Conservation (phyloP, 148 eudicot genomes). For the Limonium bicolor region DNA sequence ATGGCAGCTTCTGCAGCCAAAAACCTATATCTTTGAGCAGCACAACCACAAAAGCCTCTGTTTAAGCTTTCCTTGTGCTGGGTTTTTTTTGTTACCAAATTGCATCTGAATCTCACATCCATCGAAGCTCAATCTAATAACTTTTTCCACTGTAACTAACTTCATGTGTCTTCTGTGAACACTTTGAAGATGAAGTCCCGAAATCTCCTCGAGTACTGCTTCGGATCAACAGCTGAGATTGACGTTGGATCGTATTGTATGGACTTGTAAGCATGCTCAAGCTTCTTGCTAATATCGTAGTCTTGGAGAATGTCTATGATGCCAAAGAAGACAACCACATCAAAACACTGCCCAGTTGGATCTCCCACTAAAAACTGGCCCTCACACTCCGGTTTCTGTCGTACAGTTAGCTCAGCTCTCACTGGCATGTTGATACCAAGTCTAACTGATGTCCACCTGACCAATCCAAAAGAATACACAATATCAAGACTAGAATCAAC, state of each 20-base stretch:
- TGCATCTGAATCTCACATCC: too few relatives aligned
- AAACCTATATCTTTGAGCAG: too few relatives aligned
- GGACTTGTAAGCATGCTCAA: constrained; percentile 73
- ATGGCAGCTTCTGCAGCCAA: too few relatives aligned
- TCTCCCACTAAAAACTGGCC: constrained; percentile 40
- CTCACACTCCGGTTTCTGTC: constrained; percentile 42
- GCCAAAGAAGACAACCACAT: constrained; percentile 44
- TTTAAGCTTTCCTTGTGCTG: too few relatives aligned
- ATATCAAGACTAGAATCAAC: too few relatives aligned
- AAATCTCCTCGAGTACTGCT: constrained; percentile 52
- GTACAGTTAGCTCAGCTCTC: constrained; percentile 38
- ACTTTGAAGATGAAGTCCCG: constrained; percentile 53
- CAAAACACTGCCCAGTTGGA: constrained; percentile 53
- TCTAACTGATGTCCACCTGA: constrained; percentile 34
- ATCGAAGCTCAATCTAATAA: too few relatives aligned
- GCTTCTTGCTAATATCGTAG: constrained; percentile 67
- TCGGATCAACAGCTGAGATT: constrained; percentile 71
- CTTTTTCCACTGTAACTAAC: too few relatives aligned
- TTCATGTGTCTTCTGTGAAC: constrained; percentile 41
- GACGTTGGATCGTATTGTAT: constrained; percentile 54
- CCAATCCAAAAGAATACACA: too few relatives aligned
- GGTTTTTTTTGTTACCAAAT: too few relatives aligned
- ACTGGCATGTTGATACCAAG: constrained; percentile 59
- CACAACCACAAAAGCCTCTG: too few relatives aligned
- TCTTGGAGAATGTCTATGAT: constrained; percentile 68